Base-by-base conservation (phyloP, 2,329 filamentous ascomycete species). In the Westerdykella ornata region DNA sequence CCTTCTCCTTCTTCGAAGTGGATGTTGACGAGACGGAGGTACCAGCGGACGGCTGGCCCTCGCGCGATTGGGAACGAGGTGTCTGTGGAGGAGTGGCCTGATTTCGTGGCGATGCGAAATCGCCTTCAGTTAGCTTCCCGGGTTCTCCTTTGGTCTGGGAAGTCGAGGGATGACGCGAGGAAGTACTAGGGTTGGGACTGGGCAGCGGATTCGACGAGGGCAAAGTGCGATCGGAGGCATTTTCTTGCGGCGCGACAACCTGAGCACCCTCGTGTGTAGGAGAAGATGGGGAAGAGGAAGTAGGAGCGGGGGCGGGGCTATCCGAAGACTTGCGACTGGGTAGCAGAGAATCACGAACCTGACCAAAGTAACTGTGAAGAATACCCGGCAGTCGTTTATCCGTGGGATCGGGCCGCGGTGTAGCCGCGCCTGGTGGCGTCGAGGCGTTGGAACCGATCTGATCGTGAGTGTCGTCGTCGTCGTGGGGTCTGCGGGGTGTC, bases 301-400 rank as follows among this genome's bases (percentile, higher is more conserved):
- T 48, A 45, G 52, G 51, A 56, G 60, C 60, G 59, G 65, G 63
- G 60, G 59, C 58, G 53, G 59, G 54, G 54, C 58, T 61, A 53
- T 56, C 51, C 53, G 62, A 65, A 47, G 62, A 64, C 56, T 65
- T 67, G 56, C 62, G 60, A 51, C 61, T 57, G 51, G 61, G 57
- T 53, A 66, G 62, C 78, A 80, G 76, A 59, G 65, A 67, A 52
- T 79, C 78, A 96, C 92, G 83, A 94, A 98, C 92, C 90, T 98
- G 92, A 74, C 84, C 85, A 78, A 97, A 95, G 77, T 92, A 96
- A 76, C 84, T 94, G 68, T 82, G 80, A 78, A 92, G 84, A 73
- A 97, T 94, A 66, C 88, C 87, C 55, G 92, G 92, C 65, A 94
- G 76, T 71, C 92, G 85, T 73, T 95, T 96, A 73, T 98, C 92